These are phyloP conservation scores for Rhizophagus prolifer DNA, from an alignment of 192 early-diverging fungal species.

Conservation along the genomic window DNA sequence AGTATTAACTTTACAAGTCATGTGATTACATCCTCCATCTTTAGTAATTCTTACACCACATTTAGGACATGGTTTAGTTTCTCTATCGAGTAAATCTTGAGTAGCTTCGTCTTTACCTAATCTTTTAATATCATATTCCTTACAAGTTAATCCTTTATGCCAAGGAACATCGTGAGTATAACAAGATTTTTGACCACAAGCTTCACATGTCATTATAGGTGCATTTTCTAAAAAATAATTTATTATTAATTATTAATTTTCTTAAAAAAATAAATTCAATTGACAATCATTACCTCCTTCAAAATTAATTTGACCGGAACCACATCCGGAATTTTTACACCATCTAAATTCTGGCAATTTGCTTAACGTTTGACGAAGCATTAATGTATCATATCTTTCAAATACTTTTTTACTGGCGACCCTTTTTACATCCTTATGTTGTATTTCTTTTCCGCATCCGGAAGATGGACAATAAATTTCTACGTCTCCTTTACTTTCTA, in stretches of 20 bases:
- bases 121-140: too few relatives aligned
- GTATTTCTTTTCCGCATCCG: neutral
- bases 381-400: constrained; percentile 22
- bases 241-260: neutral
- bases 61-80: too few relatives aligned
- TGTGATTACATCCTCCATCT: too few relatives aligned
- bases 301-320: constrained; percentile 27
- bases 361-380: neutral
- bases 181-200: too few relatives aligned
- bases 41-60: too few relatives aligned
- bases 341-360: constrained; percentile 21
- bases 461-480: constrained; percentile 13
- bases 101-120: too few relatives aligned
- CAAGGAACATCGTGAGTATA: too few relatives aligned
- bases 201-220: too few relatives aligned
- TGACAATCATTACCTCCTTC: constrained; percentile 29
- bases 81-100: too few relatives aligned
- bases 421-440: constrained; percentile 11
- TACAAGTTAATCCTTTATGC: too few relatives aligned
- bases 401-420: neutral
- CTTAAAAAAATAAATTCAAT: neutral
- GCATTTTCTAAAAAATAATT: too few relatives aligned
- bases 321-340: constrained; percentile 25
- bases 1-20: too few relatives aligned
- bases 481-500: neutral